Evolutionary conservation across 495 filamentous ascomycete genomes (phyloP), one percentile per base, ranked within the genome.

Genomic region (Patellaria atrata): DNA sequence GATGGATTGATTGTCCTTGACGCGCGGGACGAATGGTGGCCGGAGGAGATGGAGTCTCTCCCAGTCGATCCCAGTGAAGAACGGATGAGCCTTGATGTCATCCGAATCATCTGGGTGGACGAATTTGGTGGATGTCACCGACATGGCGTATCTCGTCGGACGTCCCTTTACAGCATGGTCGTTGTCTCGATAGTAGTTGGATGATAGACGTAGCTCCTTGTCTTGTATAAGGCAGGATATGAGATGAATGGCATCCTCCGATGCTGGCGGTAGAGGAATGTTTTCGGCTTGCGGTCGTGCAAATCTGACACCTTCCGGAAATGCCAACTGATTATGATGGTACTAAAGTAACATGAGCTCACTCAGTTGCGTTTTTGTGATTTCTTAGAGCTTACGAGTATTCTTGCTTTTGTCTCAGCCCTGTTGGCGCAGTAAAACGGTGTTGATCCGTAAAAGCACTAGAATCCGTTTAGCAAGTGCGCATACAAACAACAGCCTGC

Each of bases 391-490:
- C 73, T 60, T 59, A 80, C 79, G 19, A 87, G 53, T 33, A 94
- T 86, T 41, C 77, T 81, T 25, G 68, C 48, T 53, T 89, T 94
- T 4, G 83, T 93, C 37, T 77, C 70, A 26, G 77, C 67, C n/a
- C 78, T 61, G 41, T 81, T 79, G 34, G 87, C 79, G 18, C 75
- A 72, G 16, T 82, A 68, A 54, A 96, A 96, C 1, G 87, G 87
- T 0, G 87, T 93, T 41, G 73, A 79, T 8, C 87, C 85, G 51
- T 87, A 94, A 2, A 96, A 57, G 47, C 84, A 94, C 73, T 79
- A n/a, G 23, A 10, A 27, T 10, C n/a, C 11, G n/a, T 3, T 24
- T 26, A 24, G 30, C 11, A 1, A 39, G 22, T 15, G 25, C 13
- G 9, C 11, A 11, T 23, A 2, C 13, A 4, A 13, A 12, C 5